Evolutionary conservation across 2,329 filamentous ascomycete species (phyloP).

Genomic region (Cladophialophora bantiana): DNA sequence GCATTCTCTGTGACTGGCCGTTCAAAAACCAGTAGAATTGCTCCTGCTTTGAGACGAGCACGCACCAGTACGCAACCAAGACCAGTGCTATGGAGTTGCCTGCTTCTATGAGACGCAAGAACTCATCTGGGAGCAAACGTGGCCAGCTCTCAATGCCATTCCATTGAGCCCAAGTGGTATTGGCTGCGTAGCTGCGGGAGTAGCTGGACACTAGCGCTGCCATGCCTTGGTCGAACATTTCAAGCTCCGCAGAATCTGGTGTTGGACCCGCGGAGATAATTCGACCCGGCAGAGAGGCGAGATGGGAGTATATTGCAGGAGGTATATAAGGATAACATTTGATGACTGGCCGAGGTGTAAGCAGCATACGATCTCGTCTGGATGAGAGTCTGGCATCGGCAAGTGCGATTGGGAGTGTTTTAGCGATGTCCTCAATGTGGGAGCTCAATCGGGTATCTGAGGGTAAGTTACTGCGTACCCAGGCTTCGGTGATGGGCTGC

Average conservation of each 20-base stretch:
- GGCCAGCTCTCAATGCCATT: conserved; percentile 40
- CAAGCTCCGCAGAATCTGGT: conserved; percentile 31
- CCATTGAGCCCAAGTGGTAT: conserved; percentile 30
- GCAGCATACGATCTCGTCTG: background rate
- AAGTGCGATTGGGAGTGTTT: background rate
- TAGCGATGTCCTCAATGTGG: background rate
- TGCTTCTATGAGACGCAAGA: conserved; percentile 36
- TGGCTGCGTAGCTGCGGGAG: conserved; percentile 33
- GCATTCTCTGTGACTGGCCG: conserved; percentile 17
- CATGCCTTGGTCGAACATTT: conserved; percentile 40
- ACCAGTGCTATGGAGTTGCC: conserved; percentile 39
- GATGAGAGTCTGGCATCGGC: background rate
- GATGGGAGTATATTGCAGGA: conserved; percentile 30
- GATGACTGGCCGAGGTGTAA: conserved; percentile 8
- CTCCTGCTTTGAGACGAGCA: conserved; percentile 35
- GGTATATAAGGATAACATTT: conserved; percentile 30
- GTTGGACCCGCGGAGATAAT: background rate
- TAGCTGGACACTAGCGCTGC: conserved; percentile 38
- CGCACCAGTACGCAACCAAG: conserved; percentile 42
- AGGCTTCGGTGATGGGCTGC: conserved; percentile 17
- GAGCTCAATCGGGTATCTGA: too few species aligned
- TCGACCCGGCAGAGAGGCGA: conserved; percentile 32
- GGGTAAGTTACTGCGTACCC: too few species aligned
- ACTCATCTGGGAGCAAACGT: conserved; percentile 36
- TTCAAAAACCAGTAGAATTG: conserved; percentile 39